Percentiles rank a stretch among this genome's conserved stretches.
phyloP scores from a whole-genome alignment of 805 yeast species.

The Metschnikowia peoriensis region DNA sequence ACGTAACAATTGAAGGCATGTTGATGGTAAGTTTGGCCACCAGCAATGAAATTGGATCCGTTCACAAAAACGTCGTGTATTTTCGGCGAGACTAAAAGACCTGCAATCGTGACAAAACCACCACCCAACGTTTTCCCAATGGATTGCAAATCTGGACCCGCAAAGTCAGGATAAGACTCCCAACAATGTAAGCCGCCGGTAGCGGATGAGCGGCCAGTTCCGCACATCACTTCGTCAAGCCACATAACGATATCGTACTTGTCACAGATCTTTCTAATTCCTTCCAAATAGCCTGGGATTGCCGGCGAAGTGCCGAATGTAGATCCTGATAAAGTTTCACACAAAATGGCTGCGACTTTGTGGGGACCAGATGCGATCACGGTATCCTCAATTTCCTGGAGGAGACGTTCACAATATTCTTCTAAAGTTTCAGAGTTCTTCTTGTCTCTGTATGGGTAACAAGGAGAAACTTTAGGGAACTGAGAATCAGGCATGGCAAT shows the following conservation, averaged over 20 bases:
- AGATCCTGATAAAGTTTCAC: slow-evolving; percentile 28
- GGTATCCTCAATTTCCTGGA: slow-evolving; percentile 16
- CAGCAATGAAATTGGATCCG: slow-evolving; percentile 14
- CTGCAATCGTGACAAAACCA: slow-evolving; percentile 18
- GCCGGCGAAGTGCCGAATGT: slow-evolving; percentile 25
- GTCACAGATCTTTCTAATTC: slow-evolving; percentile 45
- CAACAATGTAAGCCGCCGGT: slow-evolving; percentile 43
- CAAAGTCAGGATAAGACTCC: slow-evolving; percentile 41
- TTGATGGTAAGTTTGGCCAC: slow-evolving; percentile 20
- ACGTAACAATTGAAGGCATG: slow-evolving; percentile 18
- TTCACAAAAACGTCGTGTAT: slow-evolving; percentile 14
- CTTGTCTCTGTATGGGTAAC: slow-evolving; percentile 16
- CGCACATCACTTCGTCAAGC: slow-evolving; percentile 59
- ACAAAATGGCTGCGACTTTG: slow-evolving; percentile 25
- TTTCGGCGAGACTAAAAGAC: slow-evolving; percentile 17
- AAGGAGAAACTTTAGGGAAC: slow-evolving; percentile 15
- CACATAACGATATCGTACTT: slow-evolving; percentile 51
- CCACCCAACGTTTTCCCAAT: slow-evolving; percentile 19
- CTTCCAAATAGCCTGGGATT: slow-evolving; percentile 24
- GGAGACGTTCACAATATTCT: slow-evolving; percentile 13
- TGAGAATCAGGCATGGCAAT: slow-evolving; percentile 12
- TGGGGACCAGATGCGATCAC: slow-evolving; percentile 12
- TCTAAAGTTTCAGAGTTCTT: slow-evolving; percentile 11
- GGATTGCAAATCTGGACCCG: slow-evolving; percentile 18
- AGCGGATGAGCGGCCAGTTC: slow-evolving; percentile 50